Base-by-base conservation (phyloP, 2,329 filamentous ascomycete species). In the Penicillium nordicum region DNA sequence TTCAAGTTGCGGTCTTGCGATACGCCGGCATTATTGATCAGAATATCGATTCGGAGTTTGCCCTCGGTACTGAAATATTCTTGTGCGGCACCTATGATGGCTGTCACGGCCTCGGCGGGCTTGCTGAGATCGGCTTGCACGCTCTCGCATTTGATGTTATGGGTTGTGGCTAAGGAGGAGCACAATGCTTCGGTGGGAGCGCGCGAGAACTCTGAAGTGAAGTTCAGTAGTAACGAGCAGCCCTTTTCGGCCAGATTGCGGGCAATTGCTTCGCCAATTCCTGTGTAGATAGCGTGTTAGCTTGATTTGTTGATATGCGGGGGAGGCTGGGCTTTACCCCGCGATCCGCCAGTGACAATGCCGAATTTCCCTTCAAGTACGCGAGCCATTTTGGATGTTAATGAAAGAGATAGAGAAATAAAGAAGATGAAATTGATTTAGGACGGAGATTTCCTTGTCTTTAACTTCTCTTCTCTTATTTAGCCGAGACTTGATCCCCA, bases 11-110 rank as follows among this genome's bases (percentile, higher is more conserved):
- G 69, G 62, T 79, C 74, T 23, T 69, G 72, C 9, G 80, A 76
- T 1, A 85, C 79, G 25, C 90, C 92, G 30, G 92, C 91, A 72
- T 95, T 96, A 82, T 96, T 95, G 78, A 96, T 79, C 51, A 96
- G 78, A 59, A 96, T 90, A 75, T 95, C 90, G 67, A 96, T 82
- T 67, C 87, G 84, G 70, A 91, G 84, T 53, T 78, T 77, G 57
- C 74, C 69, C 6, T 63, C 65, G 1, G 62, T 54, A 18, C 80
- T 70, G 74, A 89, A 86, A 67, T 85, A 78, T 61, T 84, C 79
- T 63, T 83, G 80, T 5, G 84, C 80, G 0, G 80, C 80, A 25
- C 78, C 74, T 63, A 92, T 73, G 50, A 91, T 80, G 41, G 82
- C 61, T 1, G 64, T 75, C 6, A 80, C 76, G 2, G 87, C 84